phyloP scores from a whole-genome alignment of 768 basidiomycete species.

The Clitopilus hobsonii region DNA sequence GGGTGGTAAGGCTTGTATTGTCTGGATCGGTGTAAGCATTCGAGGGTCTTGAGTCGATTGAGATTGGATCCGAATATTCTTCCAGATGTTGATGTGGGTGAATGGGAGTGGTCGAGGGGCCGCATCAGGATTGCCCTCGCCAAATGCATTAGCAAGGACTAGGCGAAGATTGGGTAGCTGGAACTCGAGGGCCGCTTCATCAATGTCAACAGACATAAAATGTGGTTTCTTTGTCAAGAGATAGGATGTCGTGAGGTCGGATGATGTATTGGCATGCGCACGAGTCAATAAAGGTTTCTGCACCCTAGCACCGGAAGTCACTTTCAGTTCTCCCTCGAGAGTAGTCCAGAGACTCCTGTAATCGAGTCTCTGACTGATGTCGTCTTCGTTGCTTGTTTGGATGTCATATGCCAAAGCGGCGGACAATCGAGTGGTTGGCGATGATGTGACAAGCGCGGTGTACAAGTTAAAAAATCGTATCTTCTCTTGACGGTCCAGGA shows the following conservation, averaged over 20 bases:
- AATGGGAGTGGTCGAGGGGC: background rate
- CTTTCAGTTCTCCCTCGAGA: background rate
- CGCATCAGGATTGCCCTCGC: too few species aligned
- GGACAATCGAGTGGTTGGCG: background rate
- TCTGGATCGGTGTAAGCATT: background rate
- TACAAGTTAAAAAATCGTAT: conserved; percentile 2
- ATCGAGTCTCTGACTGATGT: background rate
- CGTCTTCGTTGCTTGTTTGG: background rate
- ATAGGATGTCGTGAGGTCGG: background rate
- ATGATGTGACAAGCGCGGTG: background rate
- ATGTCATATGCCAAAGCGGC: background rate
- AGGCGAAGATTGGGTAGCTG: background rate
- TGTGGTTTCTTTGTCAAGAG: background rate
- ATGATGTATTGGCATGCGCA: background rate
- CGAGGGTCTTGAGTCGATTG: background rate
- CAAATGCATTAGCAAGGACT: background rate
- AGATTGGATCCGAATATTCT: background rate
- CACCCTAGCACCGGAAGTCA: background rate
- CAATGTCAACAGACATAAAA: background rate
- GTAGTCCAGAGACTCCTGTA: background rate
- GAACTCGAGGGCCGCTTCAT: background rate
- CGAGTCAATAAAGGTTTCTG: background rate
- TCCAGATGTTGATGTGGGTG: background rate
- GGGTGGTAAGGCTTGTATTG: background rate
- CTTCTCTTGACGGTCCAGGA: conserved; percentile 2